Percentiles rank a stretch among this genome's conserved stretches.
phyloP scores from a whole-genome alignment of 345 rosid genomes.

The Citrus reticulata region DNA sequence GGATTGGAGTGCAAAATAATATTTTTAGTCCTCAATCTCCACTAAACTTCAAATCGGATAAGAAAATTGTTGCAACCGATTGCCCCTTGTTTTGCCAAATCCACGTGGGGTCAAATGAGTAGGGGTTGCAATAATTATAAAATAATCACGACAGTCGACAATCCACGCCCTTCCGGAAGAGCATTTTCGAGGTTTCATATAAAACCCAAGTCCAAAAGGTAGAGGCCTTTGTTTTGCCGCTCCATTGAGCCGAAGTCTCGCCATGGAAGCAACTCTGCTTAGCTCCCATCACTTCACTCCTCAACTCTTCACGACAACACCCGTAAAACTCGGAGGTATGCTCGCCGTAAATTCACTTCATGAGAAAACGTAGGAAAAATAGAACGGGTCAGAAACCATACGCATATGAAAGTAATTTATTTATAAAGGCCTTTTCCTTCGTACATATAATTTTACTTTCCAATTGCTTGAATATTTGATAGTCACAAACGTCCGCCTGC shows the following conservation, averaged over 20 bases:
- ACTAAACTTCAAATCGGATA: too few species aligned
- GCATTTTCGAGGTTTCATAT: background rate
- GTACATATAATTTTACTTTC: background rate
- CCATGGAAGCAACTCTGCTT: conserved; percentile 38
- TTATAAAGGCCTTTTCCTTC: background rate
- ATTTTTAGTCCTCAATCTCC: too few species aligned
- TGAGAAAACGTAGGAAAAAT: background rate
- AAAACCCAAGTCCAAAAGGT: background rate
- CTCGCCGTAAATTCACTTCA: background rate
- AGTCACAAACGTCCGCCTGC: background rate
- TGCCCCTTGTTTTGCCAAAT: too few species aligned
- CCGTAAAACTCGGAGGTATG: conserved; percentile 25
- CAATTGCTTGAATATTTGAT: background rate
- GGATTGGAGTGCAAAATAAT: too few species aligned
- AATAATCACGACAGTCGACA: too few species aligned
- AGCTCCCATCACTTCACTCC: conserved; percentile 15
- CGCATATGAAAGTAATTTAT: background rate
- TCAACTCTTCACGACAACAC: conserved; percentile 13
- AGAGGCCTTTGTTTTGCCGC: background rate
- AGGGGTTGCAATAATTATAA: background rate
- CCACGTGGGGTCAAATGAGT: background rate
- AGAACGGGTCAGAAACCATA: background rate
- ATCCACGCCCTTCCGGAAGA: background rate
- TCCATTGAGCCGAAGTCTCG: background rate
- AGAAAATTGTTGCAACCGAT: too few species aligned